Base-by-base conservation (phyloP, 495 filamentous ascomycete species). In the Aspergillus haitiensis region DNA sequence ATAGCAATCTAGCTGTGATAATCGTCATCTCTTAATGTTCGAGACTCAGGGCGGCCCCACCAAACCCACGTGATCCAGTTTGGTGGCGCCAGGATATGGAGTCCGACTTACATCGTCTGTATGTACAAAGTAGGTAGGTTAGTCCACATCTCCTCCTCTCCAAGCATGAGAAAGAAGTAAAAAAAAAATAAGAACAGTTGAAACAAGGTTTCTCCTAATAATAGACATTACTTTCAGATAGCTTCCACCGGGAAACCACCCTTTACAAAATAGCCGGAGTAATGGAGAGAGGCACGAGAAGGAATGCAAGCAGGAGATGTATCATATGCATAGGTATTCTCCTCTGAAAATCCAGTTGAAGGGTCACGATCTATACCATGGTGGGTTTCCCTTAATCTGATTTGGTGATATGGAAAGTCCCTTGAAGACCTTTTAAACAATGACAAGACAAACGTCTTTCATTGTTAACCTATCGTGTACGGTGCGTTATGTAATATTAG, bases 1-100 rank as follows among this genome's bases (percentile, higher is more conserved):
- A n/a, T n/a, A n/a, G n/a, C n/a, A n/a, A n/a, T n/a, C n/a, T n/a
- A n/a, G n/a, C n/a, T n/a, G n/a, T n/a, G n/a, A n/a, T n/a, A n/a
- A n/a, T n/a, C n/a, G n/a, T n/a, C n/a, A n/a, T 27, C 21, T 27
- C 21, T 27, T 15, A 50, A 50, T 50, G 21, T 18, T 27, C 31
- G 47, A 50, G 12, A 31, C 47, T 7, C 10, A 44, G n/a, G 10
- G n/a, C 12, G n/a, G 18, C 15, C 39, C 35, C 34, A 54, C 15
- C 7, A n/a, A 13, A 44, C 27, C 11, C 59, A 61, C 59, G 59
- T 61, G 59, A 45, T 45, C 35, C 31, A 31, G 7, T 15, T 10
- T 9, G n/a, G 34, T n/a, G 42, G 7, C n/a, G 8, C 42, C 7
- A n/a, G 42, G 42, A 18, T 8, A 7, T 46, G n/a, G 13, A 46